These are phyloP conservation scores for Brassica napus DNA, from an alignment of 345 rosid genomes.

Conservation along the genomic window DNA sequence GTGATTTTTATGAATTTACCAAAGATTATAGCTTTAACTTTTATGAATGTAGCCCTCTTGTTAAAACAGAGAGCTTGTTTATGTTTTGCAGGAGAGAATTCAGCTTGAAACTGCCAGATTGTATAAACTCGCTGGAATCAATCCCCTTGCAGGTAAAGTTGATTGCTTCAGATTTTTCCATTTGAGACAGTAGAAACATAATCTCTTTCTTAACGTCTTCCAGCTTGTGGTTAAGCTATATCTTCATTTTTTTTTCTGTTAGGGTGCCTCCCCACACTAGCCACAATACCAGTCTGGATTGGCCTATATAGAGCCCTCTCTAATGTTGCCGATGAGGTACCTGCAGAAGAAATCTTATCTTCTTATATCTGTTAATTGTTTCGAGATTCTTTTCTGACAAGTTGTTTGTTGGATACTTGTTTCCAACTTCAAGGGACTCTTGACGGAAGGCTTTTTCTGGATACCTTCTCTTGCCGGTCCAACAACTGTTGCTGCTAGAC, in stretches of 20 bases:
- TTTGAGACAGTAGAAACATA: background rate
- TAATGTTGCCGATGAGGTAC: conserved; percentile 92
- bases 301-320: conserved; percentile 98
- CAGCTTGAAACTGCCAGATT: conserved; percentile 94
- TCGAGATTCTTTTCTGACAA: background rate
- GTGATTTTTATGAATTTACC: conserved; percentile 3
- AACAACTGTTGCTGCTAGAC: conserved; percentile 82
- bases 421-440: conserved; percentile 68
- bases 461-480: conserved; percentile 97
- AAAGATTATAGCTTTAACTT: background rate
- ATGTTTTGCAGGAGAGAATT: conserved; percentile 70
- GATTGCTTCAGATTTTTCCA: background rate
- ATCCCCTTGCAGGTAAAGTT: conserved; percentile 81
- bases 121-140: conserved; percentile 88
- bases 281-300: conserved; percentile 96
- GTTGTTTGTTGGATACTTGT: conserved; percentile 12
- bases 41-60: background rate
- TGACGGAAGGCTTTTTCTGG: conserved; percentile 98
- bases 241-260: conserved; percentile 4
- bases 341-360: background rate
- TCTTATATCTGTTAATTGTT: background rate
- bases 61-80: conserved; percentile 7
- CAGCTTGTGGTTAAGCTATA: background rate
- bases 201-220: background rate
- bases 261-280: conserved; percentile 97